These are phyloP conservation scores for Hebeloma cylindrosporum DNA, from an alignment of 768 basidiomycete genomes.

Conservation along the genomic window DNA sequence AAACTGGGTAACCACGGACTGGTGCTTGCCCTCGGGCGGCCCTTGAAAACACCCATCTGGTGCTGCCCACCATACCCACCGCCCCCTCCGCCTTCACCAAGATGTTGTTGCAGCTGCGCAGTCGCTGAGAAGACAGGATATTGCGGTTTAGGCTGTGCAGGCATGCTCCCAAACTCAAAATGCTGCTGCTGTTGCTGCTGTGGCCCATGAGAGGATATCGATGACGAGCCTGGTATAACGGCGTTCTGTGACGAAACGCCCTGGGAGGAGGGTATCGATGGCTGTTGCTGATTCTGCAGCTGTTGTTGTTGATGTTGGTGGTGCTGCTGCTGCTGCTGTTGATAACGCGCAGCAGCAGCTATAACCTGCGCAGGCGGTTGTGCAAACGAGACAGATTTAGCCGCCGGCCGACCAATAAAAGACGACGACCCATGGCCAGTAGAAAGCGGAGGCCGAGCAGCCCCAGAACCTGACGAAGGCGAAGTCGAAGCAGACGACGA, in stretches of 20 bases:
- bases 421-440: conserved; percentile 12
- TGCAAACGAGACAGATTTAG: conserved; percentile 51
- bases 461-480: neutral
- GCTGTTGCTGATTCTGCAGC: neutral
- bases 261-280: neutral
- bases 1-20: conserved; percentile 62
- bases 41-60: conserved; percentile 27
- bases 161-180: conserved; percentile 21
- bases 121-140: neutral
- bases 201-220: no score
- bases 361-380: conserved; percentile 26
- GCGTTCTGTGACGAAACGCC: no score
- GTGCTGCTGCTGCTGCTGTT: conserved; percentile 7
- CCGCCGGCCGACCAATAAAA: conserved; percentile 41
- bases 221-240: neutral
- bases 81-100: no score
- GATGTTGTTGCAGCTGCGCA: conserved; percentile 12
- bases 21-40: conserved; percentile 71
- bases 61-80: conserved; percentile 2
- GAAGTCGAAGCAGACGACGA: conserved; percentile 13
- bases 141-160: conserved; percentile 3
- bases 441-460: conserved; percentile 2
- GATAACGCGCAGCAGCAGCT: conserved; percentile 8
- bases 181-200: conserved; percentile 10
- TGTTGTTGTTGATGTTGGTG: conserved; percentile 1